Conservation (phyloP, 2,329 filamentous ascomycete species). For the Diplodia mutila region DNA sequence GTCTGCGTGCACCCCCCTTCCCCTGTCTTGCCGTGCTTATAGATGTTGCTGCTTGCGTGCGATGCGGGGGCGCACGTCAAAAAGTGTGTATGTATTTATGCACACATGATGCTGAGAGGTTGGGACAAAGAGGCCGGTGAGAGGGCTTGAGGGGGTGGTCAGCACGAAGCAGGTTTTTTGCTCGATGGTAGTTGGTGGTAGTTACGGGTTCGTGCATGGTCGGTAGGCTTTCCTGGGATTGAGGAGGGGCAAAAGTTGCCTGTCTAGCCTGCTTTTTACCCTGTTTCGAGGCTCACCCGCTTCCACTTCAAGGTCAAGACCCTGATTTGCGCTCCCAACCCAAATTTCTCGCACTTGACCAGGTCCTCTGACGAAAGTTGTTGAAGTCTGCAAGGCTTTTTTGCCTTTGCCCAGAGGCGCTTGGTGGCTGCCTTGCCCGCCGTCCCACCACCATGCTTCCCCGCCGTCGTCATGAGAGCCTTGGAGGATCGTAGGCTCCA, state of each 20-base stretch:
- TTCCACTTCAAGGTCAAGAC: neutral
- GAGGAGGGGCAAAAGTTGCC: neutral
- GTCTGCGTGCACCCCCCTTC: neutral
- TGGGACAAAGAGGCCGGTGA: neutral
- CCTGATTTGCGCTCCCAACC: too few species aligned
- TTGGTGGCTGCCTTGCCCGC: neutral
- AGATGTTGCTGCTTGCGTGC: neutral
- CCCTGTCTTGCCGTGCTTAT: conserved; percentile 1
- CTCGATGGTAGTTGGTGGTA: neutral
- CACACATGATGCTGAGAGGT: neutral
- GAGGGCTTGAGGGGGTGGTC: neutral
- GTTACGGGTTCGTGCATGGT: neutral
- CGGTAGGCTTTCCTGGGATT: neutral
- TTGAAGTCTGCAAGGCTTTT: neutral
- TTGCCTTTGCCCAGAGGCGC: neutral
- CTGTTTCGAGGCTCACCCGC: neutral
- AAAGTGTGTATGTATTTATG: neutral
- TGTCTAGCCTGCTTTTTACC: too few species aligned
- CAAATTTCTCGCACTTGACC: neutral
- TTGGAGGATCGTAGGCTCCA: neutral
- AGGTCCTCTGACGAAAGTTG: neutral
- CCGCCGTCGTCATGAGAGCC: neutral
- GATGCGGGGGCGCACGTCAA: neutral
- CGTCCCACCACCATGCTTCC: neutral
- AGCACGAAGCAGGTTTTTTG: neutral